Conservation (phyloP, 257 asterid genomes). For the Solanum chmielewskii region DNA sequence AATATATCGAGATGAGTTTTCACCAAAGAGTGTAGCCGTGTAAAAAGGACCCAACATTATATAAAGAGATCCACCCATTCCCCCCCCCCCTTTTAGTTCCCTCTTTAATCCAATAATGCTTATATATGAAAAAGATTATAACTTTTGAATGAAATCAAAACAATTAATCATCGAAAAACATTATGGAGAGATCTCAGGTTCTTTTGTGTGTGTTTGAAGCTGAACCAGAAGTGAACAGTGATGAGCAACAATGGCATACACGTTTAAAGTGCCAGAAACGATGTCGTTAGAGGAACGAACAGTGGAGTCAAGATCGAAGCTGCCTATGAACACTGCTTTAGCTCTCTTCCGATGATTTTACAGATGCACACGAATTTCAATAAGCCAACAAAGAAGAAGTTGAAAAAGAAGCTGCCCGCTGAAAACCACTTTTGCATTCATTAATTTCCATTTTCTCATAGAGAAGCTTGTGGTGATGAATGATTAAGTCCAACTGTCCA, state of each 20-base stretch:
- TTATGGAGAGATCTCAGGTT: neutral
- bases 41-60: constrained; percentile 72
- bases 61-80: constrained; percentile 25
- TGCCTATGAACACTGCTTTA: constrained; percentile 34
- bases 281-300: constrained; percentile 79
- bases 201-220: neutral
- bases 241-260: constrained; percentile 23
- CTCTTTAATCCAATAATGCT: neutral
- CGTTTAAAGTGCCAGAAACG: constrained; percentile 70
- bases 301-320: constrained; percentile 72
- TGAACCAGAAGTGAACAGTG: neutral
- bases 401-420: constrained; percentile 2
- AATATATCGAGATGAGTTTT: too few species aligned
- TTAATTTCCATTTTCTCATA: too few species aligned
- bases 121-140: neutral
- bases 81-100: neutral
- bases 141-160: neutral
- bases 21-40: constrained; percentile 58
- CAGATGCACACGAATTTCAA: constrained; percentile 72
- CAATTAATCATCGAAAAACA: neutral
- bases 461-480: too few species aligned
- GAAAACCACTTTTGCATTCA: constrained; percentile 80
- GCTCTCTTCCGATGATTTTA: constrained; percentile 42
- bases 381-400: constrained; percentile 53
- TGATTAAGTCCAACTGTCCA: too few species aligned